Conservation (phyloP, 2,329 filamentous ascomycete genomes). For the Berkeleyomyces basicola region DNA sequence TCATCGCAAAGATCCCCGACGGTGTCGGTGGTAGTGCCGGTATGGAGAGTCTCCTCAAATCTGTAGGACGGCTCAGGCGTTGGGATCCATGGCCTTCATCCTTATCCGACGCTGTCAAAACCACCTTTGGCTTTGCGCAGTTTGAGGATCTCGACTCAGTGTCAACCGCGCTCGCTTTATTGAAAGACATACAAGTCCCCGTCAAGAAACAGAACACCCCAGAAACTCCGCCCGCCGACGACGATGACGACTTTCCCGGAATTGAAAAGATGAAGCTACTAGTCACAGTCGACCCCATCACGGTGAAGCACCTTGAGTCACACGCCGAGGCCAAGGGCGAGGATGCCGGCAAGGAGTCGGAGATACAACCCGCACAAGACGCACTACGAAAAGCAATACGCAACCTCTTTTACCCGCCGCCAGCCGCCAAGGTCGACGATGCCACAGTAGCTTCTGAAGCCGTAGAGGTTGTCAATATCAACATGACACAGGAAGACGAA, state of each 20-base stretch:
- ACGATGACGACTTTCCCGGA: conserved; percentile 27
- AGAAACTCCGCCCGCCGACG: conserved; percentile 23
- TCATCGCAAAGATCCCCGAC: conserved; percentile 71
- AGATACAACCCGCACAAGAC: conserved; percentile 51
- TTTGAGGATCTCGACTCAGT: conserved; percentile 86
- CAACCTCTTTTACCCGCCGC: conserved; percentile 53
- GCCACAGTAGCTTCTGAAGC: conserved; percentile 45
- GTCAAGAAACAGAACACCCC: conserved; percentile 51
- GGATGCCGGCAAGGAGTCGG: conserved; percentile 32
- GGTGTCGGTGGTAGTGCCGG: conserved; percentile 57
- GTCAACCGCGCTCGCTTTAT: conserved; percentile 66
- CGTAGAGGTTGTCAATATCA: conserved; percentile 79
- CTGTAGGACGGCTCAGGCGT: conserved; percentile 63
- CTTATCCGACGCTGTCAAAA: conserved; percentile 53
- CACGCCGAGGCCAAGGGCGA: conserved; percentile 26
- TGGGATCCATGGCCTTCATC: conserved; percentile 61
- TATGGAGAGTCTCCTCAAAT: conserved; percentile 59
- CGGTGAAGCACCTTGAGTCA: conserved; percentile 70
- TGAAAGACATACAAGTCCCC: conserved; percentile 69
- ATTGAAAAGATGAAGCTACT: conserved; percentile 56
- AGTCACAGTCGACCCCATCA: conserved; percentile 66
- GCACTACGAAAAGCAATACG: conserved; percentile 52
- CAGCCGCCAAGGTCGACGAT: conserved; percentile 34
- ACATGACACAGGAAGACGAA: conserved; percentile 77
- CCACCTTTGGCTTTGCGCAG: conserved; percentile 87